Conservation (phyloP, 192 early-diverging fungal species). For the Entophlyctis luteolus region DNA sequence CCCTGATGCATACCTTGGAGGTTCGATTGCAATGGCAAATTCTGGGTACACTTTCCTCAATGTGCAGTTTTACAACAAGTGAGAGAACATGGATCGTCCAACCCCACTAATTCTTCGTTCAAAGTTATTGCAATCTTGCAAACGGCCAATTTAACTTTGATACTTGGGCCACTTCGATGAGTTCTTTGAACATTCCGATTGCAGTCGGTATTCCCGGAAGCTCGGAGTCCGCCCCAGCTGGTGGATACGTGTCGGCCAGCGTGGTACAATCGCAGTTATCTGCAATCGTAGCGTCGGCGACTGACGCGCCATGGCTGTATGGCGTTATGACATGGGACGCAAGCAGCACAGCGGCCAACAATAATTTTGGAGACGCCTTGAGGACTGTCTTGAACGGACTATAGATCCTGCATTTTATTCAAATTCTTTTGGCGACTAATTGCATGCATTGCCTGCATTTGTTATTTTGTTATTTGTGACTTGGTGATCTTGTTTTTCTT, state of each 20-base stretch:
- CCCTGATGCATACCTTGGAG: constrained; percentile 63
- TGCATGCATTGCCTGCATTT: no score
- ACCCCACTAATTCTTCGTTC: not conserved
- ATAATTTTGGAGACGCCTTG: no score
- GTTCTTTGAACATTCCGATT: constrained; percentile 49
- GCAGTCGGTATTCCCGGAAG: constrained; percentile 65
- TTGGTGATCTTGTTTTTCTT: no score
- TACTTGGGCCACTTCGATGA: constrained; percentile 52
- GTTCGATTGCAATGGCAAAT: constrained; percentile 44
- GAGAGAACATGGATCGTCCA: not conserved
- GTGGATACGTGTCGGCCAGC: constrained; percentile 51
- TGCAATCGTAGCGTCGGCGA: constrained; percentile 44
- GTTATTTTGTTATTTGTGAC: no score
- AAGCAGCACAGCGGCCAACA: not conserved
- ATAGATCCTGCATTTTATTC: no score
- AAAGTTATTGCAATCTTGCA: constrained; percentile 55
- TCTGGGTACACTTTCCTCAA: constrained; percentile 67
- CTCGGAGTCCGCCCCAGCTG: constrained; percentile 44
- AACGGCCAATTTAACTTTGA: constrained; percentile 67
- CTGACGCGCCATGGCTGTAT: constrained; percentile 46
- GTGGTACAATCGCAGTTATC: constrained; percentile 50
- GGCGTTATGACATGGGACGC: constrained; percentile 76
- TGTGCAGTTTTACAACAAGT: constrained; percentile 81
- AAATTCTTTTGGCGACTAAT: no score
- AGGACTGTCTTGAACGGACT: no score